Base-by-base conservation (phyloP, 2,329 filamentous ascomycete species). In the Monosporascus sp. region DNA sequence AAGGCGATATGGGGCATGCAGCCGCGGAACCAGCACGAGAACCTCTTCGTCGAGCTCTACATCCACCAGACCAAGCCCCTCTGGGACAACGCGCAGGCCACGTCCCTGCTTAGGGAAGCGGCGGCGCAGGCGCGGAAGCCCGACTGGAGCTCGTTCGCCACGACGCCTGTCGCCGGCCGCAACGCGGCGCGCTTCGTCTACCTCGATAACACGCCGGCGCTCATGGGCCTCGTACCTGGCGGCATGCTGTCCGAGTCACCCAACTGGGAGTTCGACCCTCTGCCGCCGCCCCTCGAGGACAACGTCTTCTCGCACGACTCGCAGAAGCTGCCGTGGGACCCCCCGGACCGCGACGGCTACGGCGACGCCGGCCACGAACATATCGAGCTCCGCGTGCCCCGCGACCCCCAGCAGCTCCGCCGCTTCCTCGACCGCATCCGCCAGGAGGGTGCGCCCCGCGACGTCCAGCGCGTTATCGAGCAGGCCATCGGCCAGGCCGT, bases 1-100 rank as follows among this genome's bases (percentile, higher is more conserved):
- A 86, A 86, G 36, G 82, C 85, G 0, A 82, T 97, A 34, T 97
- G 94, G 93, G 92, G 90, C 50, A 81, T 86, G 56, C 79, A 84
- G 63, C 83, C 89, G 5, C 79, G 85, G 1, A 81, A 84, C 31
- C 76, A 81, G 14, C 78, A 84, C 46, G 82, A 91, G 59, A 78
- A 82, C 52, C 80, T 96, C 38, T 82, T 90, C 63, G 84, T 85
- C 5, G 84, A 88, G 63, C 78, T 96, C 2, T 96, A 96, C 66
- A 79, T 90, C 27, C 78, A 83, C 53, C 83, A 88, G 45, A 81
- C 88, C 5, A 93, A 91, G 65, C 88, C 93, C 61, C 74, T 96
- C 3, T 97, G 92, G 92, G 91, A 91, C 66, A 91, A 86, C 4
- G 80, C 88, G 1, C 86, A 90, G 63, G 84, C 83, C 16, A 85